These are phyloP conservation scores for Pachysandra terminalis DNA, from an alignment of 164 flowering plant genomes.

Conservation along the genomic window DNA sequence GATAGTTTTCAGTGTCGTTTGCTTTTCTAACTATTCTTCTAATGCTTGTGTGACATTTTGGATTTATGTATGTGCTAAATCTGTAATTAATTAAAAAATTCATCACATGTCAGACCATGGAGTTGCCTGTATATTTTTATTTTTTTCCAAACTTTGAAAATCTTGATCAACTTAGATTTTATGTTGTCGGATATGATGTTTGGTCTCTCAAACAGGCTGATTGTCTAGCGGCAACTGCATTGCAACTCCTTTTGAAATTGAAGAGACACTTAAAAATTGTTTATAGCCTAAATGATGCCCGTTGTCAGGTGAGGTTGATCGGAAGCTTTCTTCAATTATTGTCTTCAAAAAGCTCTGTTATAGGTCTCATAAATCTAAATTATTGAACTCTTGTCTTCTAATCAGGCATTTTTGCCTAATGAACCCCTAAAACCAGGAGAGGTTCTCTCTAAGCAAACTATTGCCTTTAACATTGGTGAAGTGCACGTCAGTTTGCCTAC, in stretches of 20 bases:
- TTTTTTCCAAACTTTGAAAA: background rate
- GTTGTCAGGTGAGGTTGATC: slow-evolving; percentile 68
- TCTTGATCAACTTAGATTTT: background rate
- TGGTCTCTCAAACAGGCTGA: slow-evolving; percentile 51
- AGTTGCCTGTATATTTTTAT: too few species aligned
- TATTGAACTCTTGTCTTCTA: background rate
- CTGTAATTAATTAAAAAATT: too few species aligned
- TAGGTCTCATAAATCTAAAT: background rate
- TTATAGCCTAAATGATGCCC: slow-evolving; percentile 71
- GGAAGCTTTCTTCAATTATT: background rate
- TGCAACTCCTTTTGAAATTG: slow-evolving; percentile 83
- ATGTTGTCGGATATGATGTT: background rate
- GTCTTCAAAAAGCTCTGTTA: background rate
- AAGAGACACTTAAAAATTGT: slow-evolving; percentile 87
- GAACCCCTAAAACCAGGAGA: slow-evolving; percentile 82
- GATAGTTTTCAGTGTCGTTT: too few species aligned
- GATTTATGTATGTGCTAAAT: too few species aligned
- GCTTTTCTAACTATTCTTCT: too few species aligned
- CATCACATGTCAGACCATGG: too few species aligned
- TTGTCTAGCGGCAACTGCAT: slow-evolving; percentile 68
- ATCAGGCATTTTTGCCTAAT: slow-evolving; percentile 77
- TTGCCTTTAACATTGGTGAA: slow-evolving; percentile 59
- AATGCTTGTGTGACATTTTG: too few species aligned
- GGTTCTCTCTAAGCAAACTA: slow-evolving; percentile 63
- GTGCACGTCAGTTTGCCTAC: slow-evolving; percentile 42